Evolutionary conservation across 1,284 basidiomycete genomes (phyloP).

Genomic region (Microbotryum violaceum): DNA sequence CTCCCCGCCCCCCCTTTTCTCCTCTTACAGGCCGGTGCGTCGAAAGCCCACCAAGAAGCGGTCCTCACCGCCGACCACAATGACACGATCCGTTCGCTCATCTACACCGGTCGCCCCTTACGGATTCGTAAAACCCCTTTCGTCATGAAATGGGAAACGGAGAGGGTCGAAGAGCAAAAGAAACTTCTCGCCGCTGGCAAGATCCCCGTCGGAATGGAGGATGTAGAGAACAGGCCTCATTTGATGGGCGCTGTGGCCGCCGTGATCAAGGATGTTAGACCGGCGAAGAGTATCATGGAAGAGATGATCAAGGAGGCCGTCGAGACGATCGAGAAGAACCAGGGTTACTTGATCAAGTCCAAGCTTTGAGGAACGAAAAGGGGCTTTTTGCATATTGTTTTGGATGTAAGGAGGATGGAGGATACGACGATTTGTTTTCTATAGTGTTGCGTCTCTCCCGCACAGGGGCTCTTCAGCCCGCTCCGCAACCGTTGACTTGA

Average conservation of each 20-base stretch:
- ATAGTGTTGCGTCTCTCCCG: too few species aligned
- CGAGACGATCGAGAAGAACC: constrained; percentile 42
- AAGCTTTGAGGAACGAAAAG: constrained; percentile 13
- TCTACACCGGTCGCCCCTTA: constrained; percentile 80
- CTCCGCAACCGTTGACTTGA: too few species aligned
- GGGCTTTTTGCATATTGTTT: too few species aligned
- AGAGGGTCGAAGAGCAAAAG: constrained; percentile 64
- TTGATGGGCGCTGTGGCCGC: constrained; percentile 67
- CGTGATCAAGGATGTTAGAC: constrained; percentile 64
- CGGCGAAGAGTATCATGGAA: constrained; percentile 72
- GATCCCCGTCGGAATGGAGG: constrained; percentile 51
- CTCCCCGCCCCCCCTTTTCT: constrained; percentile 37
- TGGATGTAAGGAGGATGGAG: too few species aligned
- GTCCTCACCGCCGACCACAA: constrained; percentile 44
- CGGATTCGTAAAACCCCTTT: constrained; percentile 73
- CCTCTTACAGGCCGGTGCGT: constrained; percentile 64
- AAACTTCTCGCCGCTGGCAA: constrained; percentile 67
- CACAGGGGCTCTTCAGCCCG: too few species aligned
- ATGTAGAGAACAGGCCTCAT: constrained; percentile 47
- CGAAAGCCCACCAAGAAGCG: constrained; percentile 72
- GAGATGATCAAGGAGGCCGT: constrained; percentile 67
- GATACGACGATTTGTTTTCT: too few species aligned
- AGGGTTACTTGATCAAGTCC: constrained; percentile 43
- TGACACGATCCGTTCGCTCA: constrained; percentile 67
- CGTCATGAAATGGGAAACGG: constrained; percentile 56